These are phyloP conservation scores for Fusarium miscanthi DNA, from an alignment of 2,329 filamentous ascomycete genomes.

Conservation along the genomic window DNA sequence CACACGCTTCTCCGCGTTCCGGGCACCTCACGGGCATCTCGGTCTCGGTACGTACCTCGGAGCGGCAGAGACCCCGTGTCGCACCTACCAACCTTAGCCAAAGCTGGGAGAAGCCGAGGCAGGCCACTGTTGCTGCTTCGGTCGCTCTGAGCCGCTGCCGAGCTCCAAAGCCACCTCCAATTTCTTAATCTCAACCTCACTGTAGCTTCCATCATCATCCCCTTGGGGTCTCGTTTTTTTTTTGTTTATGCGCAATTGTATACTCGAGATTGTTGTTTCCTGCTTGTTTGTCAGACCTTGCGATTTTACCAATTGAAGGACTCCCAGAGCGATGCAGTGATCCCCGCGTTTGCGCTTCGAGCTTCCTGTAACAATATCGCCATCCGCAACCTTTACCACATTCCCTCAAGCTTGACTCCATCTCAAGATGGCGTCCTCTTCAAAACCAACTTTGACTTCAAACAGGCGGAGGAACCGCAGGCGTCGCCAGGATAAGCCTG, in stretches of 20 bases:
- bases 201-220: slow-evolving; percentile 12
- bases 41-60: slow-evolving; percentile 35
- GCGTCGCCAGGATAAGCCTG: slow-evolving; percentile 74
- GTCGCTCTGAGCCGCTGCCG: slow-evolving; percentile 39
- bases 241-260: slow-evolving; percentile 8
- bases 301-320: slow-evolving; percentile 1
- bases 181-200: slow-evolving; percentile 26
- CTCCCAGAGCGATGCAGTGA: slow-evolving; percentile 28
- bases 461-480: slow-evolving; percentile 60
- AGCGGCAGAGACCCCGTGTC: slow-evolving; percentile 19
- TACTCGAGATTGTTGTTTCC: neutral
- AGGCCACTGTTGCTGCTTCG: slow-evolving; percentile 31
- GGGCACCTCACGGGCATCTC: slow-evolving; percentile 3
- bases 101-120: slow-evolving; percentile 37
- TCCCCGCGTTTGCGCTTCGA: slow-evolving; percentile 34
- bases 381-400: slow-evolving; percentile 12
- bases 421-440: slow-evolving; percentile 47
- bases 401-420: neutral
- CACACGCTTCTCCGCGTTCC: slow-evolving; percentile 6
- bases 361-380: slow-evolving; percentile 18
- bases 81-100: slow-evolving; percentile 11
- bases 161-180: slow-evolving; percentile 29
- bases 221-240: slow-evolving; percentile 6
- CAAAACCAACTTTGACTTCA: slow-evolving; percentile 41
- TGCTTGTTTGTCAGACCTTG: neutral